Conservation (phyloP, 495 filamentous ascomycete genomes). For the Antarctomyces pellizariae region DNA sequence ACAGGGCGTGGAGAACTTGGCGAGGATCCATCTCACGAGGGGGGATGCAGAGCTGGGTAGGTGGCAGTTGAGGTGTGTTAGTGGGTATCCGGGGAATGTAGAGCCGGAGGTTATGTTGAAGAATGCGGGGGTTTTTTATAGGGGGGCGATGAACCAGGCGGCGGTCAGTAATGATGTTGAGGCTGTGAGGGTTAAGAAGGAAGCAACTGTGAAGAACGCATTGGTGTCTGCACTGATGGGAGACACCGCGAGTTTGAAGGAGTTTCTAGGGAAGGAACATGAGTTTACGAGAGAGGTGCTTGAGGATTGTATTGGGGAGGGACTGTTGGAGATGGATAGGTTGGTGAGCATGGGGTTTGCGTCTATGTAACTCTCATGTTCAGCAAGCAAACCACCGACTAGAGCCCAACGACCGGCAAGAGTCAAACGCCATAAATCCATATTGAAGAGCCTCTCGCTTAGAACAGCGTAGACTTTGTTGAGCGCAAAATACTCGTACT, state of each 20-base stretch:
- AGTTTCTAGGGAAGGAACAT: conserved; percentile 2
- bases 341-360: no score
- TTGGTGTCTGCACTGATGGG: conserved; percentile 2
- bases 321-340: background rate
- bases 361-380: no score
- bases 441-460: no score
- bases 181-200: conserved; percentile 23
- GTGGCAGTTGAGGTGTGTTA: conserved; percentile 10
- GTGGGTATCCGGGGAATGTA: conserved; percentile 20
- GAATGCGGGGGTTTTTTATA: conserved; percentile 42
- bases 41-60: conserved; percentile 39
- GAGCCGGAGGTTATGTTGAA: conserved; percentile 27
- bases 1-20: conserved; percentile 24
- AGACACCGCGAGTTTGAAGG: conserved; percentile 1
- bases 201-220: conserved; percentile 14
- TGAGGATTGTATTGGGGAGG: background rate
- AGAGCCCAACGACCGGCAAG: no score
- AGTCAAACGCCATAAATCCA: no score
- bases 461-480: no score
- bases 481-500: no score
- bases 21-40: conserved; percentile 33
- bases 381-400: no score
- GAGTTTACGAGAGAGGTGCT: background rate
- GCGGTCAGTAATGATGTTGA: conserved; percentile 14
- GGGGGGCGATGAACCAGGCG: conserved; percentile 27